Conservation (phyloP, 441 rosid genomes). For the Dalechampia spathulata region DNA sequence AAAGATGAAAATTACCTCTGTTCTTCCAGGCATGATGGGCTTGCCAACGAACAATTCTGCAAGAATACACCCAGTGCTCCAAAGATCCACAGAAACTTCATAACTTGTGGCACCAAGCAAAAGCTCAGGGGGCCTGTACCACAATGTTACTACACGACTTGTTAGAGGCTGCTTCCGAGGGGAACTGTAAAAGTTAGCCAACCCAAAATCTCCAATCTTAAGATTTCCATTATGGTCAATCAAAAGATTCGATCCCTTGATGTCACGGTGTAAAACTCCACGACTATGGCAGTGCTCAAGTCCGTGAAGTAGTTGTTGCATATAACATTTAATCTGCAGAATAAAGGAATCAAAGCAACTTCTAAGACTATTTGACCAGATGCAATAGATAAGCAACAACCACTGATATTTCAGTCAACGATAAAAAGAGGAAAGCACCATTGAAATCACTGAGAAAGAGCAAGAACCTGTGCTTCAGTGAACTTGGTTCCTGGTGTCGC, state of each 20-base stretch:
- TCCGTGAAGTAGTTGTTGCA: constrained; percentile 41
- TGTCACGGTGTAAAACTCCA: constrained; percentile 47
- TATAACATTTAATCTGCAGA: constrained; percentile 46
- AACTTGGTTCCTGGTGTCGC: constrained; percentile 35
- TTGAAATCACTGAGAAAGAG: neutral
- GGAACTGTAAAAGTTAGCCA: constrained; percentile 45
- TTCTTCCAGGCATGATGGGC: constrained; percentile 92
- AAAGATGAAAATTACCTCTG: constrained; percentile 47
- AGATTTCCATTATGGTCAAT: constrained; percentile 64
- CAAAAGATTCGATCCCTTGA: constrained; percentile 83
- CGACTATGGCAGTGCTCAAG: constrained; percentile 42
- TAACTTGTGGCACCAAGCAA: constrained; percentile 82
- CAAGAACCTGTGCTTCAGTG: constrained; percentile 44
- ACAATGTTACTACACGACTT: constrained; percentile 84
- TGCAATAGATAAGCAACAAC: neutral
- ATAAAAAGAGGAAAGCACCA: neutral
- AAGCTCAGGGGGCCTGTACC: constrained; percentile 96
- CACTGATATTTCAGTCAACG: neutral
- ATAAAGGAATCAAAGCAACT: constrained; percentile 7
- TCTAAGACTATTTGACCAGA: neutral
- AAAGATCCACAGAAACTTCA: constrained; percentile 72
- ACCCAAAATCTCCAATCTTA: constrained; percentile 89
- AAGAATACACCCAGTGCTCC: constrained; percentile 92
- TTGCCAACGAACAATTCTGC: constrained; percentile 80
- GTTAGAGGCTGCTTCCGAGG: constrained; percentile 69